A percentile compares a stretch with the other conserved stretches of the same genome.
These are phyloP conservation scores for Phytophthora citricola DNA, from an alignment of 352 stramenopile genomes.

Conservation along the genomic window DNA sequence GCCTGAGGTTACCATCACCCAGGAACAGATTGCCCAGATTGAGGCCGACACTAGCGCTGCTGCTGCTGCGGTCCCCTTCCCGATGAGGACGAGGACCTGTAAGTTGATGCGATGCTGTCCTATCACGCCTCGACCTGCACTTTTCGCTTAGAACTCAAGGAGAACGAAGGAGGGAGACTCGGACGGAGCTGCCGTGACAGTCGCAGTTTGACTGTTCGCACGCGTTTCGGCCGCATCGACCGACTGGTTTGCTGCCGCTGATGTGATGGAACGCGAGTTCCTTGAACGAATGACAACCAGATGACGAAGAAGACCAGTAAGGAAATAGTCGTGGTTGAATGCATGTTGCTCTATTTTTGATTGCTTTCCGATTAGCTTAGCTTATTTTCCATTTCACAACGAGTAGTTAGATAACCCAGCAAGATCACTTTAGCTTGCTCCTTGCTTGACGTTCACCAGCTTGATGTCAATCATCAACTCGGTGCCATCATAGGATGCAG, in stretches of 20 bases:
- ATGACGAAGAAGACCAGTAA: constrained; percentile 41
- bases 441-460: background rate
- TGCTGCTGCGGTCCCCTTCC: constrained; percentile 92
- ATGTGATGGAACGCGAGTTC: constrained; percentile 41
- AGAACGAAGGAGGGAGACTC: constrained; percentile 32
- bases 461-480: background rate
- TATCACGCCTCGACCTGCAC: constrained; percentile 43
- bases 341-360: constrained; percentile 55
- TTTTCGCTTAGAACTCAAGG: constrained; percentile 46
- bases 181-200: constrained; percentile 15
- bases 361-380: constrained; percentile 28
- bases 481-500: background rate
- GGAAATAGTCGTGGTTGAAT: constrained; percentile 52
- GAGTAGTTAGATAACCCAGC: constrained; percentile 14
- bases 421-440: constrained; percentile 18
- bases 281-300: constrained; percentile 37
- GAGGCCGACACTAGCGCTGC: constrained; percentile 93
- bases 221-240: constrained; percentile 18
- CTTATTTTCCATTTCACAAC: constrained; percentile 11
- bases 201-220: constrained; percentile 4
- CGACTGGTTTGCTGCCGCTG: constrained; percentile 37
- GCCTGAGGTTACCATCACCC: constrained; percentile 96
- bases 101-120: constrained; percentile 60
- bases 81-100: constrained; percentile 98
- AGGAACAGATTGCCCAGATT: constrained; percentile 93